Percentiles rank a stretch among this genome's conserved stretches.
These are phyloP conservation scores for Starmerella potacharoeniae DNA, from an alignment of 805 yeast species.

Conservation along the genomic window DNA sequence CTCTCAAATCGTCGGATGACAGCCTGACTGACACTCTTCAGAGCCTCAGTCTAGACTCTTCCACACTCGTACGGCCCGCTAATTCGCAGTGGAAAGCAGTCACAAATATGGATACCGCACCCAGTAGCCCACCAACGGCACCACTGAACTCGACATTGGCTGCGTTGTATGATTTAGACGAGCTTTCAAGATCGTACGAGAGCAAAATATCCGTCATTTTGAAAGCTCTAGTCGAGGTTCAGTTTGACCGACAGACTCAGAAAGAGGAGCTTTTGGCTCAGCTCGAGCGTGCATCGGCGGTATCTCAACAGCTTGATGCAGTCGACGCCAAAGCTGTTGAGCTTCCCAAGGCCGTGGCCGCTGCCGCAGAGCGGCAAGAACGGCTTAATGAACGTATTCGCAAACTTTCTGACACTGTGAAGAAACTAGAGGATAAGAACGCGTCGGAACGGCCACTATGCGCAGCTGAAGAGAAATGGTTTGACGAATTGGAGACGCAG, in stretches of 20 bases:
- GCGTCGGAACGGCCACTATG: constrained; percentile 28
- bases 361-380: constrained; percentile 27
- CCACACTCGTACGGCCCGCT: neutral
- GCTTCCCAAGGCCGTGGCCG: constrained; percentile 18
- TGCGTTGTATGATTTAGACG: constrained; percentile 21
- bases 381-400: constrained; percentile 28
- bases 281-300: constrained; percentile 25
- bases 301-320: constrained; percentile 18
- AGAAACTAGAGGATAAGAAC: constrained; percentile 15
- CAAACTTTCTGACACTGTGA: constrained; percentile 25
- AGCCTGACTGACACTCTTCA: neutral
- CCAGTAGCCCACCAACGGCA: neutral
- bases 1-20: neutral
- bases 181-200: constrained; percentile 20
- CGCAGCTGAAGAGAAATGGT: constrained; percentile 37
- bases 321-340: constrained; percentile 5
- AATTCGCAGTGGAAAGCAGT: neutral
- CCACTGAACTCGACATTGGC: constrained; percentile 21
- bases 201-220: constrained; percentile 25
- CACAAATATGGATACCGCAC: neutral
- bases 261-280: constrained; percentile 36
- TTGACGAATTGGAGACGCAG: constrained; percentile 31
- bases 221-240: constrained; percentile 30
- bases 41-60: neutral
- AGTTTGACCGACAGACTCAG: constrained; percentile 32